A percentile compares a stretch with the other conserved stretches of the same genome.
phyloP scores from a whole-genome alignment of 2,329 filamentous ascomycete species.

The Dactylellina leptospora region DNA sequence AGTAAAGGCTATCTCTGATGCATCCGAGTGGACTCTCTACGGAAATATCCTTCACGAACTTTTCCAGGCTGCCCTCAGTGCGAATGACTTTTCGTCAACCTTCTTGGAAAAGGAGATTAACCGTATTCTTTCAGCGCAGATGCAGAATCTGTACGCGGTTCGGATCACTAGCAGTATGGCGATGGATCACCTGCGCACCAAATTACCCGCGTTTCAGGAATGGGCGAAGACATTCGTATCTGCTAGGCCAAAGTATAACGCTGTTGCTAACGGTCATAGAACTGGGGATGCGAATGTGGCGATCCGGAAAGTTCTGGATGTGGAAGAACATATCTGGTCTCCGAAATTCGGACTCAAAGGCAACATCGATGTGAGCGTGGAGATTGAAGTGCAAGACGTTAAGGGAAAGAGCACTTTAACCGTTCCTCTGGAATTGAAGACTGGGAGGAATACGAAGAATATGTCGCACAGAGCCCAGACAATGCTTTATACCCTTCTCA shows the following conservation, averaged over 20 bases:
- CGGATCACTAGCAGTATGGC: constrained; percentile 77
- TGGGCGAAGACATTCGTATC: constrained; percentile 88
- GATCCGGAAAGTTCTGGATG: constrained; percentile 90
- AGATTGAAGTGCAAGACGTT: constrained; percentile 80
- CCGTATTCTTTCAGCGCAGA: constrained; percentile 74
- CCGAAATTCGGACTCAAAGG: constrained; percentile 97
- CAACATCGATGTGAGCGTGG: constrained; percentile 95
- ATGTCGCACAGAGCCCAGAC: constrained; percentile 87
- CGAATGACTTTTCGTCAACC: constrained; percentile 78
- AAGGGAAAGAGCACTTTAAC: constrained; percentile 73
- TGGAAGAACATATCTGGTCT: constrained; percentile 98
- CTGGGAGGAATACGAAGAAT: constrained; percentile 81
- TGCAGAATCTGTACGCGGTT: constrained; percentile 90
- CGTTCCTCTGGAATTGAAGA: constrained; percentile 95
- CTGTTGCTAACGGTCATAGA: constrained; percentile 76
- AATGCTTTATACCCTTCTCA: constrained; percentile 86
- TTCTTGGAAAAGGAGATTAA: constrained; percentile 75
- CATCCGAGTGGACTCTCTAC: constrained; percentile 83
- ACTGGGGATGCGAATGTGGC: constrained; percentile 81
- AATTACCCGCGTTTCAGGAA: constrained; percentile 79
- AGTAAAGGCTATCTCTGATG: constrained; percentile 86
- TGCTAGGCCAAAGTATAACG: constrained; percentile 72
- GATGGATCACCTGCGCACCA: constrained; percentile 80
- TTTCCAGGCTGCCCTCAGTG: constrained; percentile 87
- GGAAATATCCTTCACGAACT: constrained; percentile 94